Evolutionary conservation across 129 eudicot genomes (phyloP).

Genomic region (Ambrosia artemisiifolia): DNA sequence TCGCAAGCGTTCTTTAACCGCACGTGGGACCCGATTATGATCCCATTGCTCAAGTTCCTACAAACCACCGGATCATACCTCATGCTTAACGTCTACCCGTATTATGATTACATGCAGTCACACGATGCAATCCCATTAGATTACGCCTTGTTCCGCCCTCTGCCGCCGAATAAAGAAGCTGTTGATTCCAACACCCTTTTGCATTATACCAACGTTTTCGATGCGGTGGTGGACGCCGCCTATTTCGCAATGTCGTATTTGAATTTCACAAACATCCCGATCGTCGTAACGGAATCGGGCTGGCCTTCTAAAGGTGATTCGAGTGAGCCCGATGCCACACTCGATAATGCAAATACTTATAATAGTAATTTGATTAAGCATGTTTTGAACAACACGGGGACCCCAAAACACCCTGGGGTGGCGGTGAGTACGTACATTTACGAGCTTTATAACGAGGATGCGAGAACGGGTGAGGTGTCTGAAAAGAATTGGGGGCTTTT

Average conservation of each 20-base stretch:
- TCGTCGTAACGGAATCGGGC: slow-evolving; percentile 75
- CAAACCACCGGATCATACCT: slow-evolving; percentile 62
- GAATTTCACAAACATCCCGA: slow-evolving; percentile 70
- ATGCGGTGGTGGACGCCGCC: slow-evolving; percentile 82
- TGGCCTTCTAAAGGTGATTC: slow-evolving; percentile 89
- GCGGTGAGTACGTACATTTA: slow-evolving; percentile 73
- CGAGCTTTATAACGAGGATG: slow-evolving; percentile 82
- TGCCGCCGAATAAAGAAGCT: slow-evolving; percentile 77
- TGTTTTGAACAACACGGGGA: slow-evolving; percentile 64
- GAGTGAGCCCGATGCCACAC: slow-evolving; percentile 68
- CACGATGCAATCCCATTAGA: slow-evolving; percentile 84
- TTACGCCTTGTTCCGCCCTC: slow-evolving; percentile 75
- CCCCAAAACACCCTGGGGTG: slow-evolving; percentile 82
- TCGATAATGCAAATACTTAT: slow-evolving; percentile 76
- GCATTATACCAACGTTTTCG: slow-evolving; percentile 76
- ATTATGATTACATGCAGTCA: slow-evolving; percentile 68
- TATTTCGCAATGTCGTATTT: slow-evolving; percentile 85
- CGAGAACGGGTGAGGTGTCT: slow-evolving; percentile 48
- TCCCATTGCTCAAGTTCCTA: slow-evolving; percentile 64
- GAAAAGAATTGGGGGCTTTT: slow-evolving; percentile 92
- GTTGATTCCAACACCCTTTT: slow-evolving; percentile 78
- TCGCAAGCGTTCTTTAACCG: slow-evolving; percentile 87
- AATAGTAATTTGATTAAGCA: slow-evolving; percentile 74
- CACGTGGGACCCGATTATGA: slow-evolving; percentile 53
- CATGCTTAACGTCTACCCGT: slow-evolving; percentile 77